A percentile compares a stretch with the other conserved stretches of the same genome.
Evolutionary conservation across 2,329 filamentous ascomycete species (phyloP).

Genomic region (Camillea tinctor): DNA sequence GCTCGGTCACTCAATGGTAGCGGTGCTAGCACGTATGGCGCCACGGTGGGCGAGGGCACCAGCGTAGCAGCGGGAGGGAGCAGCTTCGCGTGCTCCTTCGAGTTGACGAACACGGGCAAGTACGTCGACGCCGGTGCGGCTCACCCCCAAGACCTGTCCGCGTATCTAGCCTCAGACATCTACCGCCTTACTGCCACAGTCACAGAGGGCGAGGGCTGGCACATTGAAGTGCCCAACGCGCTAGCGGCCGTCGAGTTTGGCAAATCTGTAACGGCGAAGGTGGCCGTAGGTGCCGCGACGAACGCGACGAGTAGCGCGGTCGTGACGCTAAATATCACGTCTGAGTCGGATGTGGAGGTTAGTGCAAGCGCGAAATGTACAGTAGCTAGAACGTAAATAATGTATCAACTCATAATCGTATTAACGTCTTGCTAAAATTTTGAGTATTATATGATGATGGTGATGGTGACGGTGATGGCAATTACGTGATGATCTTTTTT

Average conservation of each 20-base stretch:
- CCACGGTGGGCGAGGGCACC: constrained; percentile 38
- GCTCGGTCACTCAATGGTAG: constrained; percentile 42
- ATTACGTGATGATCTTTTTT: too few species aligned
- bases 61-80: constrained; percentile 25
- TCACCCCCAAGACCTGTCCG: constrained; percentile 36
- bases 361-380: constrained; percentile 31
- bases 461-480: too few species aligned
- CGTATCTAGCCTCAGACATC: constrained; percentile 44
- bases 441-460: too few species aligned
- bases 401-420: too few species aligned
- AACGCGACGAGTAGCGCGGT: constrained; percentile 35
- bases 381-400: constrained; percentile 26
- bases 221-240: constrained; percentile 41
- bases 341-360: constrained; percentile 41
- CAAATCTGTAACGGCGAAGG: constrained; percentile 35
- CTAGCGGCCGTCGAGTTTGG: constrained; percentile 43
- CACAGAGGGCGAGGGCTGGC: constrained; percentile 43
- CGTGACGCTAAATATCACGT: constrained; percentile 44
- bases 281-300: constrained; percentile 40
- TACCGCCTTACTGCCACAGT: constrained; percentile 46
- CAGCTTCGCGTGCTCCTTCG: constrained; percentile 45
- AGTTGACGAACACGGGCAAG: constrained; percentile 45
- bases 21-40: constrained; percentile 34
- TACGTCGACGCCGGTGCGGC: constrained; percentile 24
- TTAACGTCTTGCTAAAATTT: too few species aligned